Base-by-base conservation (phyloP, 1,139 yeast species). In the Torulaspora pretoriensis region DNA sequence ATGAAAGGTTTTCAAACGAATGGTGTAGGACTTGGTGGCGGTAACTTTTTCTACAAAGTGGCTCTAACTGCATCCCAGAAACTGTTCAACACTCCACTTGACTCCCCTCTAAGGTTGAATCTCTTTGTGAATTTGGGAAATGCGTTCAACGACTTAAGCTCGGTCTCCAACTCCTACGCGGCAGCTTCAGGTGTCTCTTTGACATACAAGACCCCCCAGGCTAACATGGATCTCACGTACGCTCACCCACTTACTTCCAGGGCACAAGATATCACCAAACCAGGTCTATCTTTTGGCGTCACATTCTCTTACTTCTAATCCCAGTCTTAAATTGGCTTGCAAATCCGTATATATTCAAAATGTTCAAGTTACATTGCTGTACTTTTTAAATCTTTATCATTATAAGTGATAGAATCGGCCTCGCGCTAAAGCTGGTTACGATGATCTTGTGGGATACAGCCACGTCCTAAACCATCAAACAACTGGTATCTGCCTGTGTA, bases 1-100 rank as follows among this genome's bases (percentile, higher is more conserved):
- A 77, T 89, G 6, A 74, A 95, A 43, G 89, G 95, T 1, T 88
- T 87, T 64, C 70, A 75, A 24, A 62, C 81, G 52, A 81, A 85
- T 56, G 85, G 92, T 1, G 68, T 86, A 31, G 96, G 96, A 0
- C 85, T 90, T 1, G 80, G 82, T 54, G 81, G 55, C 27, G 62
- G 64, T 19, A 50, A 53, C 27, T 60, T 60, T 28, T 59, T 55
- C 47, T 53, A 51, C 46, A 55, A 53, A 35, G 39, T 62, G 26
- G 67, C 65, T 35, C 52, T 67, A 8, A 47, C 59, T 2, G 56
- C 67, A 3, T 47, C 60, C 4, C 60, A 55, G 47, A 62, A 54
- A 44, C 45, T 63, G 8, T 65, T 66, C 46, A 61, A 59, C 45
- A 52, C 60, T 2, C 42, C 53, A 10, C 29, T 45, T 2, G 24